Conservation (phyloP, 2,329 filamentous ascomycete genomes). For the Calycina marina region DNA sequence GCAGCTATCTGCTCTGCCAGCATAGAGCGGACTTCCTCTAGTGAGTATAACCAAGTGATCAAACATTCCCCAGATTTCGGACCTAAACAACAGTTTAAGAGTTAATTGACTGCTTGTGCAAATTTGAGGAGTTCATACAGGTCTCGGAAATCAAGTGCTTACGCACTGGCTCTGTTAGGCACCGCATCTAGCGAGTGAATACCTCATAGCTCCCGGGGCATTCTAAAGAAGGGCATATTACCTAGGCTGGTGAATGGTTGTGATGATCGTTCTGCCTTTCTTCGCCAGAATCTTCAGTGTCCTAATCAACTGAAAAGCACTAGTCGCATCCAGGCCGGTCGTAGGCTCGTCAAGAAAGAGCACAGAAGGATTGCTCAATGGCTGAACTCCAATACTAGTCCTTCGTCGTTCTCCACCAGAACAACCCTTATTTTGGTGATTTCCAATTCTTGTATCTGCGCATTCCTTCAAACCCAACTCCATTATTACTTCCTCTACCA, state of each 20-base stretch:
- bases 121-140: too few relatives aligned
- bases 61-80: slow-evolving; percentile 67
- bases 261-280: slow-evolving; percentile 56
- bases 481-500: slow-evolving; percentile 65
- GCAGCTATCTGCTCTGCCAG: slow-evolving; percentile 41
- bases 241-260: slow-evolving; percentile 64
- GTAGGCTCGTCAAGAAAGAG: slow-evolving; percentile 70
- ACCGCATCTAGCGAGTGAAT: too few relatives aligned
- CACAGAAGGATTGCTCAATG: slow-evolving; percentile 65
- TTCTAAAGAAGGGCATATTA: too few relatives aligned
- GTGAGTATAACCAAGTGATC: slow-evolving; percentile 58
- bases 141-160: too few relatives aligned
- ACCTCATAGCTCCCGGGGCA: too few relatives aligned
- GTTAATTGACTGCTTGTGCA: too few relatives aligned
- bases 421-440: slow-evolving; percentile 56
- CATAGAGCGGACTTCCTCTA: slow-evolving; percentile 53
- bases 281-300: slow-evolving; percentile 54
- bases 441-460: slow-evolving; percentile 59
- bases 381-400: slow-evolving; percentile 63
- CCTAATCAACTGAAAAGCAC: slow-evolving; percentile 57
- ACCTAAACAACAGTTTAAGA: too few relatives aligned
- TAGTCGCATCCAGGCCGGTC: slow-evolving; percentile 63
- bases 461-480: slow-evolving; percentile 67
- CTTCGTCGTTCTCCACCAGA: slow-evolving; percentile 67
- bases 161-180: too few relatives aligned